Evolutionary conservation across 1,284 basidiomycete genomes (phyloP).

Genomic region (Testicularia cyperi): DNA sequence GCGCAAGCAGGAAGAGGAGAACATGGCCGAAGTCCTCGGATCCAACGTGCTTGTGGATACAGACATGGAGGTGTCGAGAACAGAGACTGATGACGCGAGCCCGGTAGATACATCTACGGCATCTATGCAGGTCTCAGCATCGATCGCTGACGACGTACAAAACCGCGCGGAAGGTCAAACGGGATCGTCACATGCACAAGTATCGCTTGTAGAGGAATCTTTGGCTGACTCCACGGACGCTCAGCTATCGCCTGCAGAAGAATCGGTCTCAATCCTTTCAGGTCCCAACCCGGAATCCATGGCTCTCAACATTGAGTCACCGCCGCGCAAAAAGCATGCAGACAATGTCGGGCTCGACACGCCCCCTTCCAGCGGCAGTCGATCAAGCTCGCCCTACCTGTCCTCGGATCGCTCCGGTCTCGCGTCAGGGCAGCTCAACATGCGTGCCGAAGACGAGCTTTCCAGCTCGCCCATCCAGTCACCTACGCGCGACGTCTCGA

Average conservation of each 20-base stretch:
- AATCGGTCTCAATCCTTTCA: too few species aligned
- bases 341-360: conserved; percentile 34
- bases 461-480: conserved; percentile 41
- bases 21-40: conserved; percentile 23
- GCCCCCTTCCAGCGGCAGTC: conserved; percentile 35
- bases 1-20: conserved; percentile 22
- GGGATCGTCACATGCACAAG: too few species aligned
- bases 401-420: conserved; percentile 8
- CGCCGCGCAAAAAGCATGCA: conserved; percentile 26
- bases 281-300: too few species aligned
- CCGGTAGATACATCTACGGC: too few species aligned
- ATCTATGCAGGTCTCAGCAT: too few species aligned
- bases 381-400: conserved; percentile 31
- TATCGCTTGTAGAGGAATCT: too few species aligned
- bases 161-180: too few species aligned
- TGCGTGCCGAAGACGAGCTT: conserved; percentile 18
- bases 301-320: conserved; percentile 26
- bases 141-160: too few species aligned
- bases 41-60: conserved; percentile 1
- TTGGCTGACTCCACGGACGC: too few species aligned
- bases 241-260: too few species aligned
- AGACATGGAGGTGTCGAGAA: background rate
- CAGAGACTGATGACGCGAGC: too few species aligned
- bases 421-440: background rate
- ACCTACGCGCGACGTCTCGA: conserved; percentile 30